Evolutionary conservation across 768 basidiomycete species (phyloP), one percentile per base, ranked within the genome.

Genomic region (Leucosporidium creatinivorum): DNA sequence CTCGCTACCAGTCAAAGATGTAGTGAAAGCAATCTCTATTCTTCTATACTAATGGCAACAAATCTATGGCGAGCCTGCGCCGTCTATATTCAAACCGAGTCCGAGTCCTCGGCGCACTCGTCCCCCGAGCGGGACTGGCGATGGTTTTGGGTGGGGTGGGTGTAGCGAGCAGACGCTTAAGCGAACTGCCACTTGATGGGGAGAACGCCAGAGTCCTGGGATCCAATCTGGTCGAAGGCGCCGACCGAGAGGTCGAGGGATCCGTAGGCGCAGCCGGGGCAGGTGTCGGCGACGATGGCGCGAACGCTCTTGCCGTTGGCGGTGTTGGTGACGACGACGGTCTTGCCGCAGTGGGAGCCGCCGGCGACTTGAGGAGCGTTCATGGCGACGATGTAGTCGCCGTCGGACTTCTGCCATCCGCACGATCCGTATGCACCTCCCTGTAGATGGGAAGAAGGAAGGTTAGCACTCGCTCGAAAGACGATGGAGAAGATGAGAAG

Each of bases 391-490:
- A 81, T 75, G 67, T 75, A 70, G 65, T 70, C 76, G 39, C 17
- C 72, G 78, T 94, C 92, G 4, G 74, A 65, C 81, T 85, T 77
- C 44, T 79, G 74, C 36, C 61, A 70, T 55, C 93, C 93, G 77
- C 93, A 97, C 9, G 90, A 89, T 63, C 93, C 93, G 12, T 88
- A 81, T 49, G 48, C 80, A 56, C 86, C 87, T 55, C 83, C 79
- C 81, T 90, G 89, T 81, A 49, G 39, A 8, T 15, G 39, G 15
- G 13, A 44, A 44, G 3, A 17, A 44, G 39, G 8, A 13, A 44
- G 39, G 39, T 44, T 44, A 44, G 39, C 39, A 17, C 39, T 44
- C 6, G 39, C 15, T 44, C 39, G 39, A 5, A 5, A 12, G 12
- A n/a, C n/a, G n/a, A n/a, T n/a, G n/a, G 33, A 10, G 33, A 5